These are phyloP conservation scores for Plasmodium coatneyi DNA, from an alignment of 169 alveolate genomes.

Conservation along the genomic window DNA sequence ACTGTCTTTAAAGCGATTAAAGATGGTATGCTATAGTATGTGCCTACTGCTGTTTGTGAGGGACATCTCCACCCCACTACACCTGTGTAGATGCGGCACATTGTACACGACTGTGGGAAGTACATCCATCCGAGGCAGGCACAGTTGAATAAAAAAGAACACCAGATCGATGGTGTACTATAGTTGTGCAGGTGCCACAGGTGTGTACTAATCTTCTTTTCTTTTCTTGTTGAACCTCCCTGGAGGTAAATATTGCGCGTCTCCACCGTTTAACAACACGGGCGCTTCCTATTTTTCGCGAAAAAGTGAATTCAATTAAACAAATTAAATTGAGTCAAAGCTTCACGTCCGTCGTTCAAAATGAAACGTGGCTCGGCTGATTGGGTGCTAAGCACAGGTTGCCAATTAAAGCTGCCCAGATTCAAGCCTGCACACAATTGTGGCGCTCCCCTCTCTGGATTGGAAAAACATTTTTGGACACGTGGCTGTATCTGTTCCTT, in stretches of 20 bases:
- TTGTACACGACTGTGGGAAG: background rate
- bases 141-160: background rate
- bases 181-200: background rate
- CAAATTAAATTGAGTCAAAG: background rate
- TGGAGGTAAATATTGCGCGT: background rate
- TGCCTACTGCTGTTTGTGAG: background rate
- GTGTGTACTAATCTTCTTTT: background rate
- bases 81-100: background rate
- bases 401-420: background rate
- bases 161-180: background rate
- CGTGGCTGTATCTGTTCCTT: background rate
- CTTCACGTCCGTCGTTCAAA: background rate
- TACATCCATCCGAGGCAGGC: background rate
- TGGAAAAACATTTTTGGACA: background rate
- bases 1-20: background rate
- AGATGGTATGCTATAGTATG: background rate
- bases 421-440: background rate
- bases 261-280: background rate
- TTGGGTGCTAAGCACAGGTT: background rate
- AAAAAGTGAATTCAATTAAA: background rate
- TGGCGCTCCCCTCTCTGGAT: background rate
- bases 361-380: background rate
- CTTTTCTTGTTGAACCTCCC: background rate
- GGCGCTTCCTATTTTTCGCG: background rate
- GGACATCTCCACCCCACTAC: background rate